Evolutionary conservation across 2,329 filamentous ascomycete genomes (phyloP).

Genomic region (Plectosphaerella cucumerina): DNA sequence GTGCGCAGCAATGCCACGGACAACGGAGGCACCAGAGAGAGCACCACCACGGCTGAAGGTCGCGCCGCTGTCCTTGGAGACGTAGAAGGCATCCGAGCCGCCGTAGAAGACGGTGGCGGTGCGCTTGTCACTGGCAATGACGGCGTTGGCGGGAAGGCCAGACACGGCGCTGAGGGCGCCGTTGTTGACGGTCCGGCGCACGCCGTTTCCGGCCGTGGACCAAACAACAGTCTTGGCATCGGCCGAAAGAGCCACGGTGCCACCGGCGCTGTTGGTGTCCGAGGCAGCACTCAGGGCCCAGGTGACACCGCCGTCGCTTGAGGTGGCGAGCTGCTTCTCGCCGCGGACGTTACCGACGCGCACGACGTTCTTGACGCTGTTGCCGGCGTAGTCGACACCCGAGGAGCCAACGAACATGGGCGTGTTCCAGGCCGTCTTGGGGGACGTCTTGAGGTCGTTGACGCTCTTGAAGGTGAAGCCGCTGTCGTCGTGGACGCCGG

Average conservation of each 20-base stretch:
- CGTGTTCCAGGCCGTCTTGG: conserved; percentile 38
- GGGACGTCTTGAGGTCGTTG: conserved; percentile 33
- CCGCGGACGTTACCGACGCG: conserved; percentile 43
- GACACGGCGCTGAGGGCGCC: conserved; percentile 39
- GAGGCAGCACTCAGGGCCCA: conserved; percentile 46
- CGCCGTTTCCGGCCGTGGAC: conserved; percentile 36
- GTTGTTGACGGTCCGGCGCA: conserved; percentile 36
- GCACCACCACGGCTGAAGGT: conserved; percentile 37
- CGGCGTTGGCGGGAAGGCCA: conserved; percentile 37
- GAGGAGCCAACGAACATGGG: conserved; percentile 41
- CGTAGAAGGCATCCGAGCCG: conserved; percentile 44
- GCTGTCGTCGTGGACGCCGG: conserved; percentile 45
- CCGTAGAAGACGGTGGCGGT: conserved; percentile 51
- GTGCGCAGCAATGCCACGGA: conserved; percentile 54
- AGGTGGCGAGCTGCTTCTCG: conserved; percentile 41
- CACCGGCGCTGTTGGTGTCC: conserved; percentile 35
- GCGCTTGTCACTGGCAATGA: conserved; percentile 51
- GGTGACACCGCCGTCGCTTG: conserved; percentile 42
- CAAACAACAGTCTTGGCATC: conserved; percentile 45
- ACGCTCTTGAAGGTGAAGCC: conserved; percentile 44
- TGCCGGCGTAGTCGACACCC: conserved; percentile 47
- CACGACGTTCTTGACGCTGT: conserved; percentile 40
- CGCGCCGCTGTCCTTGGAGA: conserved; percentile 42
- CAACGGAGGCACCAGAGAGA: conserved; percentile 32
- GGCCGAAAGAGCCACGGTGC: conserved; percentile 46